Base-by-base conservation (phyloP, 1,139 yeast species). In the Blastobotrys raffinosifermentans region DNA sequence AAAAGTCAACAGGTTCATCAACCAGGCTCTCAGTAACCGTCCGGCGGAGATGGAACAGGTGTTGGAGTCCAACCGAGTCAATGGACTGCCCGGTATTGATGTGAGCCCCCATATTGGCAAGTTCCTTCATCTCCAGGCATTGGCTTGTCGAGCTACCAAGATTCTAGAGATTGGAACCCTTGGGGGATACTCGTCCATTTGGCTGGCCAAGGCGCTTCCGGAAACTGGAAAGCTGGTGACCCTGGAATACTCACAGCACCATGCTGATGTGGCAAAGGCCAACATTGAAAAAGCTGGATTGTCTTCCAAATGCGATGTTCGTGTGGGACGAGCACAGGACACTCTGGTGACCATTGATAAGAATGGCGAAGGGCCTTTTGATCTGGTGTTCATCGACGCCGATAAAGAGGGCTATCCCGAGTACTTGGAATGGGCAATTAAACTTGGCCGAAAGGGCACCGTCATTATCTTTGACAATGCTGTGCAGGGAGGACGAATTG, bases 151-250 rank as follows among this genome's bases (percentile, higher is more conserved):
- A n/a, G 46, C 43, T n/a, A 33, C 38, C 14, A 26, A 36, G n/a
- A 42, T 40, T n/a, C 40, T 45, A 3, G 48, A 45, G 16, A 29
- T 45, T 4, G 48, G 48, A 10, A 44, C 47, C 13, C 40, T 41
- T 15, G 47, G 47, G 13, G 48, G 47, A 10, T 45, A 41, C 32
- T 39, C 44, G n/a, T 32, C 47, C 14, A 42, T 44, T 13, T 40
- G 42, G 40, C 30, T 45, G 11, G 46, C 48, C 15, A 39, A 36
- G 8, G 45, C 38, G 14, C 39, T 43, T 16, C 48, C 47, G 4
- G 36, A 32, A n/a, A 36, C 31, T 29, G 43, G 43, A 11, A 37
- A 37, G 14, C 21, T 44, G 13, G 32, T 34, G 13, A 45, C 47
- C 15, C 22, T 45, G 15, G 48, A 45, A 26, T 41, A 38, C 25